These are phyloP conservation scores for Ganoderma multipileum DNA, from an alignment of 1,284 basidiomycete genomes.

Conservation along the genomic window DNA sequence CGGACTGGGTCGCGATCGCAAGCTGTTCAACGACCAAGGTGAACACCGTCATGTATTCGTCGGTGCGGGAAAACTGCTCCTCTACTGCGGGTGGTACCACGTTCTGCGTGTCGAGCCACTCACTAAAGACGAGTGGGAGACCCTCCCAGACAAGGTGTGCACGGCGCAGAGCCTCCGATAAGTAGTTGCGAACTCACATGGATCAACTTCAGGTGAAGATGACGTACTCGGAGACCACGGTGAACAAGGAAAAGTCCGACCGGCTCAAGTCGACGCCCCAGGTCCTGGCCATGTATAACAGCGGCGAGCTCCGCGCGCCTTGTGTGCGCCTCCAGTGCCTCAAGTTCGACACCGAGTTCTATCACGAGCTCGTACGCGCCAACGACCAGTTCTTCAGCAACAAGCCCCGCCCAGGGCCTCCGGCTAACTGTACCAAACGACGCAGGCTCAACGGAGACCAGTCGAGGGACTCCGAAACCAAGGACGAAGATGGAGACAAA, in stretches of 20 bases:
- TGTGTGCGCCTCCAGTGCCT: conserved; percentile 54
- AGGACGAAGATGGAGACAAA: conserved; percentile 5
- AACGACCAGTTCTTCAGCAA: conserved; percentile 25
- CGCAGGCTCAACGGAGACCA: conserved; percentile 9
- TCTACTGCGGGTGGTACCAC: conserved; percentile 33
- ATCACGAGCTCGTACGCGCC: conserved; percentile 46
- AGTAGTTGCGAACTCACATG: background rate
- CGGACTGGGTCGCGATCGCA: conserved; percentile 31
- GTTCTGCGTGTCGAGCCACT: conserved; percentile 29
- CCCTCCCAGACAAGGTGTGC: conserved; percentile 30
- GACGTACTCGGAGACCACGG: conserved; percentile 31
- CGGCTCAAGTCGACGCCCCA: conserved; percentile 40
- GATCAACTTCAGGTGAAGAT: conserved; percentile 25
- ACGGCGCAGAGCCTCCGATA: background rate
- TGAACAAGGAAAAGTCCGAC: conserved; percentile 45
- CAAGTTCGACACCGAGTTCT: conserved; percentile 50
- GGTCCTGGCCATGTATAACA: conserved; percentile 48
- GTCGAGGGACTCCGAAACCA: background rate
- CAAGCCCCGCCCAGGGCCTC: conserved; percentile 18
- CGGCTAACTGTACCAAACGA: conserved; percentile 15
- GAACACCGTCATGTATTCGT: conserved; percentile 32
- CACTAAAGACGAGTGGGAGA: conserved; percentile 31
- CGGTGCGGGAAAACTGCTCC: conserved; percentile 26
- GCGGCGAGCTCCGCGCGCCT: conserved; percentile 48
- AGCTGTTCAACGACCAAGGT: conserved; percentile 28